Percentiles rank a stretch among this genome's conserved stretches.
These are phyloP conservation scores for Yamadazyma phyllophila DNA, from an alignment of 805 yeast species.

Conservation along the genomic window DNA sequence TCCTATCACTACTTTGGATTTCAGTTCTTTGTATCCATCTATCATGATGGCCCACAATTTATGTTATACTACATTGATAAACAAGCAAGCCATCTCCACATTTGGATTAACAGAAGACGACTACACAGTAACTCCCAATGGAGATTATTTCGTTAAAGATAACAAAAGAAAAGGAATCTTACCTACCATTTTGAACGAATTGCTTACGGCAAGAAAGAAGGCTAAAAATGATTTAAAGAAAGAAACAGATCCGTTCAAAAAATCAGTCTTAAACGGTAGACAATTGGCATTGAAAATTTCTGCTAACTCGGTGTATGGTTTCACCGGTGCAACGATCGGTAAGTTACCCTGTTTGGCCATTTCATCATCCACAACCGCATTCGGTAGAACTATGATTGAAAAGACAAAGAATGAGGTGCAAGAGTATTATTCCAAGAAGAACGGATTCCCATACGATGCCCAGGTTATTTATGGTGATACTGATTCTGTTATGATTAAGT, in stretches of 20 bases:
- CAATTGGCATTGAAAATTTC: conserved; percentile 94
- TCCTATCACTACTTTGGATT: conserved; percentile 97
- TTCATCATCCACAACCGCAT: conserved; percentile 92
- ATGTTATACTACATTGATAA: conserved; percentile 88
- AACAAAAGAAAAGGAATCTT: conserved; percentile 75
- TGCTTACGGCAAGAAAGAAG: conserved; percentile 85
- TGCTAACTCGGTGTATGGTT: conserved; percentile 98
- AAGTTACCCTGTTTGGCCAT: conserved; percentile 95
- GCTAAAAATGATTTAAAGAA: conserved; percentile 88
- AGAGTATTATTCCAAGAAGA: conserved; percentile 69
- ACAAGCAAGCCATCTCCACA: conserved; percentile 63
- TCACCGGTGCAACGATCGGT: conserved; percentile 98
- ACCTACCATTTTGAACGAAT: conserved; percentile 88
- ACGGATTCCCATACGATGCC: conserved; percentile 83
- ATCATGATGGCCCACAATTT: conserved; percentile 99
- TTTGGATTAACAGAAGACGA: conserved; percentile 67
- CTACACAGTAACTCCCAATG: conserved; percentile 85
- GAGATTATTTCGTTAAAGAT: conserved; percentile 81
- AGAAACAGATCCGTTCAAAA: conserved; percentile 91
- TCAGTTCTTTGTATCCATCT: conserved; percentile 95
- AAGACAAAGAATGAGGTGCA: conserved; percentile 84
- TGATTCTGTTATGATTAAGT: conserved; percentile 98
- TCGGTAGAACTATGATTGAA: conserved; percentile 97
- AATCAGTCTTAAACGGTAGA: conserved; percentile 94
- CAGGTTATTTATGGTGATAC: conserved; percentile 97